Evolutionary conservation across 495 filamentous ascomycete species (phyloP).

Genomic region (Cercophora newfieldiana): DNA sequence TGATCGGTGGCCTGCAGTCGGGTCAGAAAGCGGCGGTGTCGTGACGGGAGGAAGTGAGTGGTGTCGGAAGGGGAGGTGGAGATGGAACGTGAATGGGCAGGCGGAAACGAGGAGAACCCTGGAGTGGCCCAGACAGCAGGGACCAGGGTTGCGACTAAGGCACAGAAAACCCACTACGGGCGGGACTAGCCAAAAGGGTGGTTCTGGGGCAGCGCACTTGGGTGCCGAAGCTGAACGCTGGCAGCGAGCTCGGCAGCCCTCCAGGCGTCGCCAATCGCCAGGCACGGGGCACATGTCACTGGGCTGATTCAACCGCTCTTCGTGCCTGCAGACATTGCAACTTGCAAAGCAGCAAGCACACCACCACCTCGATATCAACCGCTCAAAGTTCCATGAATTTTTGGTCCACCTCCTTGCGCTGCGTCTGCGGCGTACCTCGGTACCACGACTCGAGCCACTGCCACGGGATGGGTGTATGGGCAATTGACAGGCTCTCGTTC

Average conservation of each 20-base stretch:
- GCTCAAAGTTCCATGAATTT: slow-evolving; percentile 29
- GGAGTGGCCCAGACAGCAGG: neutral
- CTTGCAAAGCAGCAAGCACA: neutral
- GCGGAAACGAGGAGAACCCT: slow-evolving; percentile 11
- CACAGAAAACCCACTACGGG: neutral
- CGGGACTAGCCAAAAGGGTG: neutral
- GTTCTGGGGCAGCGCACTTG: neutral
- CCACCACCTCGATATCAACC: neutral
- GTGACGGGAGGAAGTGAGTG: neutral
- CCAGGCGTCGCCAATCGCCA: neutral
- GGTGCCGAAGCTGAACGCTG: neutral
- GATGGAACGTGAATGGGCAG: no score
- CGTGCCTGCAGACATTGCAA: neutral
- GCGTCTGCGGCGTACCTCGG: slow-evolving; percentile 13
- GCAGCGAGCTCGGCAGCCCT: no score
- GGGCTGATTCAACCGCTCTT: neutral
- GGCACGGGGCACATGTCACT: slow-evolving; percentile 2
- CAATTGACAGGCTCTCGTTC: slow-evolving; percentile 6
- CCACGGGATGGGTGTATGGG: neutral
- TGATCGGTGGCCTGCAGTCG: neutral
- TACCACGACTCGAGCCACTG: neutral
- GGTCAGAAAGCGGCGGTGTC: slow-evolving; percentile 14
- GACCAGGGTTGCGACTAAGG: slow-evolving; percentile 6
- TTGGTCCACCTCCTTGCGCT: slow-evolving; percentile 38
- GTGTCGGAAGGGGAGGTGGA: neutral